A percentile compares a stretch with the other conserved stretches of the same genome.
phyloP scores from a whole-genome alignment of 2,329 filamentous ascomycete species.

The Penicillium sp. region DNA sequence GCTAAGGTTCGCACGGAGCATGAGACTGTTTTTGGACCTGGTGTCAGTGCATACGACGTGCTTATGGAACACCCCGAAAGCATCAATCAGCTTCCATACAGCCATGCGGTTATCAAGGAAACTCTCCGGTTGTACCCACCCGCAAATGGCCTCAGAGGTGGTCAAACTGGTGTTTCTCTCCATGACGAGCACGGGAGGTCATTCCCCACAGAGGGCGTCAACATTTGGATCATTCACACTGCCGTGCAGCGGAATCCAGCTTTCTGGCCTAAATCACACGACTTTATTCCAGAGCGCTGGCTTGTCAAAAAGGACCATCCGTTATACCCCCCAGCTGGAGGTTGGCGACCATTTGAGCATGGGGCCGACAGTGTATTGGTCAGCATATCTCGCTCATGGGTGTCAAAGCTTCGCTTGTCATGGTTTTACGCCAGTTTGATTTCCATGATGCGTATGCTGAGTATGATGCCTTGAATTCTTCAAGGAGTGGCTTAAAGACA shows the following conservation, averaged over 20 bases:
- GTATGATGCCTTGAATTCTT: not conserved
- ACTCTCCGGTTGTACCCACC: not conserved
- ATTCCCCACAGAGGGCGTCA: not conserved
- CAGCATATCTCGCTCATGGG: conserved; percentile 52
- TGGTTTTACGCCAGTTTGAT: conserved; percentile 3
- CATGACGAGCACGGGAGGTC: not conserved
- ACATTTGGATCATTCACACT: not conserved
- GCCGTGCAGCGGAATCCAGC: not conserved
- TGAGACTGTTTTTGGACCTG: not conserved
- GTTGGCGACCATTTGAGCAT: conserved; percentile 52
- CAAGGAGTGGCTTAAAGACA: too few species aligned
- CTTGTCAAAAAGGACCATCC: conserved; percentile 16
- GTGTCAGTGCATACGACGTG: not conserved
- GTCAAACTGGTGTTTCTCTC: not conserved
- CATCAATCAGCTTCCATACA: not conserved
- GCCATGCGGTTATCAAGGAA: not conserved
- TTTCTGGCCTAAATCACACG: not conserved
- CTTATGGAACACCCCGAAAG: not conserved
- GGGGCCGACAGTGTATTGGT: conserved; percentile 52
- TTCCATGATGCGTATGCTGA: not conserved
- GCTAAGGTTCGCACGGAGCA: not conserved
- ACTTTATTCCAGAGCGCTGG: not conserved
- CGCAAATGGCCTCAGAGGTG: not conserved
- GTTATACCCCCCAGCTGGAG: conserved; percentile 32
- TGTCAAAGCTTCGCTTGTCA: conserved; percentile 18